Evolutionary conservation across 306 rosid species (phyloP), one percentile per base, ranked within the genome.

Genomic region (Rosa lucieae): DNA sequence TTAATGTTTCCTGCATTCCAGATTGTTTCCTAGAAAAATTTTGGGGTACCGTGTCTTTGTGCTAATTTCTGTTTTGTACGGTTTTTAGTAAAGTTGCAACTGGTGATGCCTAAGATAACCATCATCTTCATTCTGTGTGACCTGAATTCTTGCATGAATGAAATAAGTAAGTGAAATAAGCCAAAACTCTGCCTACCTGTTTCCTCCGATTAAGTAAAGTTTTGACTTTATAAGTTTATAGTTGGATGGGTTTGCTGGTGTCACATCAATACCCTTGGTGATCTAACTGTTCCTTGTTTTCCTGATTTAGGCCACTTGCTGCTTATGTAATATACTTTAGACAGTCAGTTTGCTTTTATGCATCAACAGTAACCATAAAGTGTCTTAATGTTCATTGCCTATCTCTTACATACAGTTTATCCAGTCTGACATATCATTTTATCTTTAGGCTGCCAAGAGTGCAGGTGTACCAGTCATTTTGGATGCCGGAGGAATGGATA

Each of bases 401-500:
- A 14, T 71, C 7, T 71, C 21, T 37, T 61, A 23, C 76, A 55
- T 18, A 44, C 43, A 8, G 1, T 56, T 61, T 61, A 23, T 29
- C 69, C 69, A 35, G 11, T 14, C 44, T 65, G 40, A 48, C 66
- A 44, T 76, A 39, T 67, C 75, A 35, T 80, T 77, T 76, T 80
- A 61, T 56, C 47, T 82, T 73, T 85, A 95, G 97, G 92, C 92
- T 76, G 99, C 99, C 63, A 92, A 83, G 85, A 89, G 74, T 72
- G 91, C 89, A 39, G 90, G 92, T 79, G 97, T 95, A 37, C 92
- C 94, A 2, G 94, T 95, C 47, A 85, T 92, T 75, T 73, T 92
- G 84, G 99, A 95, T 81, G 97, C 97, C 2, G 97, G 99, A 52
- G 99, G 98, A 77, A 73, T 92, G 56, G 97, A 89, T 84, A 76